Base-by-base conservation (phyloP, 208 protist genomes). In the Trichomonas gallinae region DNA sequence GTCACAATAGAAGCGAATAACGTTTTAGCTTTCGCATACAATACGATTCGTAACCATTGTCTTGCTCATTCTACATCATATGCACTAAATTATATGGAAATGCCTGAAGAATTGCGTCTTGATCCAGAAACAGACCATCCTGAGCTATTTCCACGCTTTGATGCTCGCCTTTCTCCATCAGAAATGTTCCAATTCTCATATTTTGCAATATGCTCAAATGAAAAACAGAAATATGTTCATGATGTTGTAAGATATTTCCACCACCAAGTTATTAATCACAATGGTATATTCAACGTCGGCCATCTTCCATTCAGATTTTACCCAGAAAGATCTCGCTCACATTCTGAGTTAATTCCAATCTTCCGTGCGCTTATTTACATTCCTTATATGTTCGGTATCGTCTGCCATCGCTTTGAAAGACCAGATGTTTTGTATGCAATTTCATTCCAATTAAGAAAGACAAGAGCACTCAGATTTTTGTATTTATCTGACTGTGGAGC, bases 111-210 rank as follows among this genome's bases (percentile, higher is more conserved):
- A 58, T 58, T 58, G 15, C 49, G 49, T 58, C 49, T 34, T 17
- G 9, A 87, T 36, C 36, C 34, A 17, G 81, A 87, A 17, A 42
- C 34, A 36, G 34, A 87, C 10, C 9, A 44, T 87, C 81, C 81
- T 26, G 13, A 13, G 10, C 34, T 87, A 4, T 13, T 17, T 4
- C 6, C 21, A 87, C 34, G 2, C 44, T 44, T 87, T 42, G 17
- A 87, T 44, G 34, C 21, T 13, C 8, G 44, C 10, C 17, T 91
- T 0, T 48, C 40, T 44, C 83, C 83, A 91, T 45, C 83, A 38
- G n/a, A 91, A 48, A 91, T 23, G 17, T 91, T 91, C n/a, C 83
- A 91, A 48, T 91, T 91, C n/a, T 44, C 83, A 13, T 91, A 91
- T 48, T 10, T 15, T 48, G 83, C 83, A 13, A 0, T 34, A 48